Base-by-base conservation (phyloP, 306 rosid species). In the Notholithocarpus densiflorus region DNA sequence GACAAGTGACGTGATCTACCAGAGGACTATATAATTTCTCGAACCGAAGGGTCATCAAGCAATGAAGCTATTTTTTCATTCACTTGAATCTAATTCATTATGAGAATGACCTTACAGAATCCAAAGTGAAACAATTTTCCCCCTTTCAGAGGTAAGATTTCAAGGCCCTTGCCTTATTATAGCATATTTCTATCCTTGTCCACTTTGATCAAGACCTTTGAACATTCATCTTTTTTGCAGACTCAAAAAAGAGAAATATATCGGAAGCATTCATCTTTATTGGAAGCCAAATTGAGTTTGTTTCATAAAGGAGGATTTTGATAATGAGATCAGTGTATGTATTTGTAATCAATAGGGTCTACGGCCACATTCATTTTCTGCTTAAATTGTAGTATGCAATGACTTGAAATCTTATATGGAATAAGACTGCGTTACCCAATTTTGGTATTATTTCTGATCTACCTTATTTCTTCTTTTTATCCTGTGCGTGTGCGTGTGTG, bases 221-320 rank as follows among this genome's bases (percentile, higher is more conserved):
- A 66, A 52, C 72, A 66, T 68, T 68, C 23, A 34, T 68, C 72
- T 66, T 34, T 13, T 66, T 34, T 23, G 18, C 72, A 68, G 72
- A 34, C 72, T 66, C 51, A 17, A 40, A 40, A 40, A 40, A 2
- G 3, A 40, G 45, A 40, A 40, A 40, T 40, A 40, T 40, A 40
- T 40, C 3, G 45, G 45, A 40, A 62, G 37, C 4, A 14, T 15
- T 20, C n/a, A 14, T 26, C n/a, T 29, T 15, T 31, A 7, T 65
- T 32, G 23, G 14, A 32, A 32, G 71, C 51, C 23, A 31, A 31
- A 65, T 65, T 29, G 23, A 7, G 21, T 18, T 6, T 17, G 8
- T 65, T 37, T 19, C 12, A 18, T 4, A 27, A 62, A 5, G 13
- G 37, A 62, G 40, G 20, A 26, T 62, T 31, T 18, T 65, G 48